A percentile compares a stretch with the other conserved stretches of the same genome.
These are phyloP conservation scores for Eutrema japonicum DNA, from an alignment of 345 rosid species.

Conservation along the genomic window DNA sequence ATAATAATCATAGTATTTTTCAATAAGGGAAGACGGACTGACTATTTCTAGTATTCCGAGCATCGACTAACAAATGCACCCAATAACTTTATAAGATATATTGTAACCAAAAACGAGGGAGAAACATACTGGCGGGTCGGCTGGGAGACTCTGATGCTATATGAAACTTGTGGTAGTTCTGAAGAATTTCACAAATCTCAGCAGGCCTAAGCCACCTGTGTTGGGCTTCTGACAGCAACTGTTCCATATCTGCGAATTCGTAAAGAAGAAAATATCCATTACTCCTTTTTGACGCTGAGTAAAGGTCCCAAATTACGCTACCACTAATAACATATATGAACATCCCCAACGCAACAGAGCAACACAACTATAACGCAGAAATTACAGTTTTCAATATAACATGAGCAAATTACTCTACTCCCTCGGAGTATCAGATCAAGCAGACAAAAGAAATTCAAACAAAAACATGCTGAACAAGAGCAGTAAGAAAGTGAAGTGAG, in stretches of 20 bases:
- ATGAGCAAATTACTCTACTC: background rate
- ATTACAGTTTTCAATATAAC: background rate
- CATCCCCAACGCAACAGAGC: constrained; percentile 15
- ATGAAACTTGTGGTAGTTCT: constrained; percentile 75
- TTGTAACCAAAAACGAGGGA: constrained; percentile 9
- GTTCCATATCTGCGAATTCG: constrained; percentile 49
- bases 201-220: constrained; percentile 94
- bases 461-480: constrained; percentile 6
- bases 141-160: constrained; percentile 75
- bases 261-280: background rate
- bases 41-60: background rate
- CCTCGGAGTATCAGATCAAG: constrained; percentile 17
- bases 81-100: background rate
- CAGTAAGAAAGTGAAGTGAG: constrained; percentile 20
- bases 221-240: constrained; percentile 68
- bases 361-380: constrained; percentile 7
- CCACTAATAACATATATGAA: constrained; percentile 6
- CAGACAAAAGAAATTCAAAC: background rate
- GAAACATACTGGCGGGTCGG: constrained; percentile 74
- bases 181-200: constrained; percentile 93
- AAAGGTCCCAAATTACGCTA: background rate
- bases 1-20: background rate
- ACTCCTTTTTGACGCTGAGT: constrained; percentile 17
- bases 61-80: background rate
- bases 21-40: background rate